Conservation (phyloP, 768 basidiomycete genomes). For the Infundibulicybe gibba region DNA sequence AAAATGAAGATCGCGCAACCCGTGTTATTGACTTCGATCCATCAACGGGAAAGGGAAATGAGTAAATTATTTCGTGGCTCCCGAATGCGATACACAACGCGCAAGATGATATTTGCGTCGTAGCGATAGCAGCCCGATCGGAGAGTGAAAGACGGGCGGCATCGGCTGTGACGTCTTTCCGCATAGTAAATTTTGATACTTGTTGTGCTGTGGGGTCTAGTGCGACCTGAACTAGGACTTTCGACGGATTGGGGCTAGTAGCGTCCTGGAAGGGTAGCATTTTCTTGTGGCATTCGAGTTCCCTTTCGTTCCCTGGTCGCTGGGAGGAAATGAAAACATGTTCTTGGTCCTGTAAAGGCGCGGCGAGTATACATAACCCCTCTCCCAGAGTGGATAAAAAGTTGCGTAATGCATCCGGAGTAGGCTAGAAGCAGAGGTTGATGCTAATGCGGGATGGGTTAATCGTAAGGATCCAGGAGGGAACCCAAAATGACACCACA, state of each 20-base stretch:
- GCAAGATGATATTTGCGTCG: too few species aligned
- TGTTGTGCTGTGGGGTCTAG: neutral
- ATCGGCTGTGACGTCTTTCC: conserved; percentile 14
- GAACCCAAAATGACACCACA: conserved; percentile 30
- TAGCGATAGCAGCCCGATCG: too few species aligned
- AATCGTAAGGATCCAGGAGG: conserved; percentile 25
- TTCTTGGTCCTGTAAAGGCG: conserved; percentile 19
- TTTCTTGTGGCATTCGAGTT: too few species aligned
- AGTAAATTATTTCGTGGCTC: conserved; percentile 18
- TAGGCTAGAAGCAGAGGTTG: conserved; percentile 22
- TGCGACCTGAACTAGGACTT: neutral
- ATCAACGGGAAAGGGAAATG: conserved; percentile 42
- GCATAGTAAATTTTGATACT: conserved; percentile 12
- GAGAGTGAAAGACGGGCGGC: conserved; percentile 13
- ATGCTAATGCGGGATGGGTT: conserved; percentile 14
- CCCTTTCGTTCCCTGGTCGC: too few species aligned
- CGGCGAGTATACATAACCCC: conserved; percentile 19
- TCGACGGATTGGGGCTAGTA: neutral
- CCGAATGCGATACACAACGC: conserved; percentile 26
- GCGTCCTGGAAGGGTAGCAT: too few species aligned
- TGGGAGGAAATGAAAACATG: too few species aligned
- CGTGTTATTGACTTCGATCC: conserved; percentile 31
- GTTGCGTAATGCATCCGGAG: conserved; percentile 4
- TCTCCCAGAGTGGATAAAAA: conserved; percentile 23
- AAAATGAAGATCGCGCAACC: conserved; percentile 53